phyloP scores from a whole-genome alignment of 257 asterid species.

The Cordia subcordata region DNA sequence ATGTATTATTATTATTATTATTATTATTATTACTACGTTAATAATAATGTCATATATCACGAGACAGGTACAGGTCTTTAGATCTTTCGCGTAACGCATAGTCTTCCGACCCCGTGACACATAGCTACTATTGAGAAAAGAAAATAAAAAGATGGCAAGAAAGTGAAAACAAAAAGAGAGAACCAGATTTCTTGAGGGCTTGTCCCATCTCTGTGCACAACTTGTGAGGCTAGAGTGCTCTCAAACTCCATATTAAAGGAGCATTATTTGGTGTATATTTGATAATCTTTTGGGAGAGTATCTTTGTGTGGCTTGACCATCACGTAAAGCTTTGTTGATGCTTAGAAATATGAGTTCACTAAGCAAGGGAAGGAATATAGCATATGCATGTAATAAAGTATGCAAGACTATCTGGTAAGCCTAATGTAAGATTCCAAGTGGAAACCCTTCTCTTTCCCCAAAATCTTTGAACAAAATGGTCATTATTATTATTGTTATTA shows the following conservation, averaged over 20 bases:
- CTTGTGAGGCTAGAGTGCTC: background rate
- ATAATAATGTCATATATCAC: background rate
- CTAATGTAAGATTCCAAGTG: no score
- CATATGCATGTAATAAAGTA: no score
- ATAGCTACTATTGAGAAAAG: background rate
- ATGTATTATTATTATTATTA: no score
- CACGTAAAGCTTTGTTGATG: background rate
- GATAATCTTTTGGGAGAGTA: background rate
- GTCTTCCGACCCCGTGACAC: background rate
- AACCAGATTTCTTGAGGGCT: slow-evolving; percentile 47
- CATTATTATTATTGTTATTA: no score
- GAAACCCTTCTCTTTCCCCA: no score
- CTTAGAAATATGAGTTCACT: background rate
- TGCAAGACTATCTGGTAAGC: no score
- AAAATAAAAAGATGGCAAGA: background rate
- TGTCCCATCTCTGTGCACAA: slow-evolving; percentile 37
- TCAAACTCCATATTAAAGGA: background rate
- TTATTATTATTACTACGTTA: no score
- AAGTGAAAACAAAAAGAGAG: background rate
- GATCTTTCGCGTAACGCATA: no score
- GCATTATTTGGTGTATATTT: background rate
- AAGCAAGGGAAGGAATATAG: background rate
- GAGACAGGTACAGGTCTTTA: background rate
- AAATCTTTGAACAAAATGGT: no score
- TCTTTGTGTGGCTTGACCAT: background rate